phyloP scores from a whole-genome alignment of 768 basidiomycete genomes.

The Suillus clintonianus region DNA sequence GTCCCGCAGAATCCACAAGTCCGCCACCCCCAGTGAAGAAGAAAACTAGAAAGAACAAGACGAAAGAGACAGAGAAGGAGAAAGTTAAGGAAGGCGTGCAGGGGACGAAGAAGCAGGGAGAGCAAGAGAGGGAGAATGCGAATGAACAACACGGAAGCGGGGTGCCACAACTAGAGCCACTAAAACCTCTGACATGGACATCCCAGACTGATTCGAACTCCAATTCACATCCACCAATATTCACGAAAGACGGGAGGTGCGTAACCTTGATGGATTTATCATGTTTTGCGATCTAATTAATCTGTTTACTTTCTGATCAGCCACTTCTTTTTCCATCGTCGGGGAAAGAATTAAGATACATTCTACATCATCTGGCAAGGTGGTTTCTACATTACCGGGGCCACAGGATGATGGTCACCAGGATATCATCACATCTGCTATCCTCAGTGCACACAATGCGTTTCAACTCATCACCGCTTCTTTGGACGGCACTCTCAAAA shows the following conservation, averaged over 20 bases:
- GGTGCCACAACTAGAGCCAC: constrained; percentile 19
- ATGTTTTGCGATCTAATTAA: constrained; percentile 8
- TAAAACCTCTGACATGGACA: constrained; percentile 61
- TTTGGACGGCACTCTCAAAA: constrained; percentile 76
- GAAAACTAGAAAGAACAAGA: constrained; percentile 41
- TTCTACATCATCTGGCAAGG: constrained; percentile 73
- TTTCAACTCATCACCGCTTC: constrained; percentile 90
- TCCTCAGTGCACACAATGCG: constrained; percentile 81
- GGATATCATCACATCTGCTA: constrained; percentile 67
- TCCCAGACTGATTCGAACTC: constrained; percentile 68
- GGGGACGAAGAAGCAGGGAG: constrained; percentile 16
- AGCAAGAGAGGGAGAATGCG: constrained; percentile 1
- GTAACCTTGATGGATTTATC: constrained; percentile 17
- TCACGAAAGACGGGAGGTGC: constrained; percentile 88
- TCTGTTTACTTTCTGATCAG: constrained; percentile 39
- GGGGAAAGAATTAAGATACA: constrained; percentile 85
- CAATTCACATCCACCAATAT: constrained; percentile 69
- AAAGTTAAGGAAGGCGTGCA: constrained; percentile 21
- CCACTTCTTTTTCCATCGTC: constrained; percentile 86
- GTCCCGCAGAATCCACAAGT: constrained; percentile 19
- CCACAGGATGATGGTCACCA: constrained; percentile 43
- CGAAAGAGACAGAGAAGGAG: constrained; percentile 49
- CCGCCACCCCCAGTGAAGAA: constrained; percentile 23
- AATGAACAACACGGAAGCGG: constrained; percentile 13
- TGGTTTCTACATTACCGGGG: constrained; percentile 79